Conservation (phyloP, 2,329 filamentous ascomycete genomes). For the Fusarium haematococcum region DNA sequence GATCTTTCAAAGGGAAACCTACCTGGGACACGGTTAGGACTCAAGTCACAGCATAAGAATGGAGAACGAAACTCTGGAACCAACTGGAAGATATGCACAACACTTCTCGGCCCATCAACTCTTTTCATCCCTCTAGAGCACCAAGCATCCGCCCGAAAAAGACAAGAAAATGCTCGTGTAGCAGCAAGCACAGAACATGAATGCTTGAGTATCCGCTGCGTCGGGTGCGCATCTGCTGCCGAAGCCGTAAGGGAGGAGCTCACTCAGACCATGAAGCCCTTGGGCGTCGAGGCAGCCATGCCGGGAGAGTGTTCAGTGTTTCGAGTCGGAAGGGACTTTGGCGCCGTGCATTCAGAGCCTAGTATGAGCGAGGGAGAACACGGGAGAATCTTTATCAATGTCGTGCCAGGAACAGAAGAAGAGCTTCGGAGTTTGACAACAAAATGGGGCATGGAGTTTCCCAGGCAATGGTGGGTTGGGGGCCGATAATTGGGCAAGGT, state of each 20-base stretch:
- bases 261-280: conserved; percentile 38
- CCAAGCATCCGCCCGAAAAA: conserved; percentile 48
- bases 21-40: conserved; percentile 15
- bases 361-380: conserved; percentile 44
- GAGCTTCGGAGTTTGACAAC: conserved; percentile 48
- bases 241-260: conserved; percentile 54
- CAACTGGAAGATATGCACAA: conserved; percentile 63
- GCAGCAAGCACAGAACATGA: conserved; percentile 49
- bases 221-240: conserved; percentile 56
- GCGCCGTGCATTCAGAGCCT: conserved; percentile 58
- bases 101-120: conserved; percentile 59
- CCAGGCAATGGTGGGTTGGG: conserved; percentile 50
- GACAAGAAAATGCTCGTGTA: conserved; percentile 47
- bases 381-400: conserved; percentile 52
- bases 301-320: conserved; percentile 56
- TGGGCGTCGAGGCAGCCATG: conserved; percentile 39
- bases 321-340: conserved; percentile 53
- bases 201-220: conserved; percentile 57
- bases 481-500: not conserved
- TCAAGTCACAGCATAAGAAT: conserved; percentile 3
- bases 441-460: conserved; percentile 55
- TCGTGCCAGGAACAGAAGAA: conserved; percentile 50
- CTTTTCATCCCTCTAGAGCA: conserved; percentile 54
- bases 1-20: conserved; percentile 26
- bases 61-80: conserved; percentile 34